Conservation (phyloP, 1,139 yeast genomes). For the Debaryomyces coudertii region DNA sequence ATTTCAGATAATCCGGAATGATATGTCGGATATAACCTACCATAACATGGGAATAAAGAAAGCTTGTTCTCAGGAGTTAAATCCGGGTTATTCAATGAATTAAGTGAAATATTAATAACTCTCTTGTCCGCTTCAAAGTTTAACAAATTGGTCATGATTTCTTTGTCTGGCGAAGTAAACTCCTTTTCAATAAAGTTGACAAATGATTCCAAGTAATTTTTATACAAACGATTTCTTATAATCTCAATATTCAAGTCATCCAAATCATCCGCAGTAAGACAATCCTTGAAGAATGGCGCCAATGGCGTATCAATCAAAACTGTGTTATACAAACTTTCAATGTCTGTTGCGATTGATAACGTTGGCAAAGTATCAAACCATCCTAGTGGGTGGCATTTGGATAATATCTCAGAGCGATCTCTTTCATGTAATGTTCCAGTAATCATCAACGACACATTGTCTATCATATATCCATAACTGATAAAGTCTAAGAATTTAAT, state of each 20-base stretch:
- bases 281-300: constrained; percentile 93
- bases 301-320: constrained; percentile 97
- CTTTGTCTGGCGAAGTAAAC: constrained; percentile 75
- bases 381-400: constrained; percentile 94
- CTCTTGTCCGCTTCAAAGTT: constrained; percentile 95
- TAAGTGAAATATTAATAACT: constrained; percentile 86
- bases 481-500: constrained; percentile 86
- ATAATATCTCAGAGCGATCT: constrained; percentile 82
- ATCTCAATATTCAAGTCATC: constrained; percentile 96
- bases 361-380: constrained; percentile 99
- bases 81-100: constrained; percentile 80
- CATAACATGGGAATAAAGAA: constrained; percentile 76
- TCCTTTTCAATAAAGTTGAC: constrained; percentile 61
- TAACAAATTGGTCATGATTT: constrained; percentile 75
- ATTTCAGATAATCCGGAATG: constrained; percentile 71
- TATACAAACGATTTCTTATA: constrained; percentile 86
- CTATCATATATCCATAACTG: constrained; percentile 97
- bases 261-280: constrained; percentile 89
- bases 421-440: constrained; percentile 97
- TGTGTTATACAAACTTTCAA: constrained; percentile 87
- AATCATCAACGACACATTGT: constrained; percentile 92
- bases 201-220: constrained; percentile 91
- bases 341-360: constrained; percentile 88
- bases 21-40: constrained; percentile 77
- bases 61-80: constrained; percentile 70